These are phyloP conservation scores for Lonicera japonica DNA, from an alignment of 129 eudicot species.

Conservation along the genomic window DNA sequence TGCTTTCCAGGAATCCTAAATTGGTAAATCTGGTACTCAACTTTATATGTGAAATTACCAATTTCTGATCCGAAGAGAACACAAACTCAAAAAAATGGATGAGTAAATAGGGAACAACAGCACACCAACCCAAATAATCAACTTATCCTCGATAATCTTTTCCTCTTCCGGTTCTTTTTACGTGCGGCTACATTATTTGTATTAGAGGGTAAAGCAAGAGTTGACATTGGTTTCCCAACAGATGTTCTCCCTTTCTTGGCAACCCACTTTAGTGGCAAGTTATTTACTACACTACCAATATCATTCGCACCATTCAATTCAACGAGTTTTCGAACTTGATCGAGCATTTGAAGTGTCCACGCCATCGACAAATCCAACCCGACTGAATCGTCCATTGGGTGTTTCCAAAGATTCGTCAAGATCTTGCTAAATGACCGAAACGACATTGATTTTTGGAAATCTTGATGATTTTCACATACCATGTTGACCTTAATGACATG, in stretches of 20 bases:
- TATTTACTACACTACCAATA: constrained; percentile 55
- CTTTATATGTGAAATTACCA: no score
- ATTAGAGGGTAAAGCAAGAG: constrained; percentile 17
- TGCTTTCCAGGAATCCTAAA: no score
- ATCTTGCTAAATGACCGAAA: constrained; percentile 55
- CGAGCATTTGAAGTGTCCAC: constrained; percentile 67
- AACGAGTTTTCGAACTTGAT: constrained; percentile 66
- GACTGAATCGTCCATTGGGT: constrained; percentile 72
- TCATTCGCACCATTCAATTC: constrained; percentile 50
- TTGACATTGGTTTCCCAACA: constrained; percentile 24
- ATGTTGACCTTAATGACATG: constrained; percentile 87
- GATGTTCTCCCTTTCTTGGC: constrained; percentile 53
- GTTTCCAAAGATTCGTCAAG: constrained; percentile 35
- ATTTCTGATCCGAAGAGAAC: no score
- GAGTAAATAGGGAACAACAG: no score
- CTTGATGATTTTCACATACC: constrained; percentile 44
- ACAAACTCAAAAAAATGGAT: no score
- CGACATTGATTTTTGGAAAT: constrained; percentile 67
- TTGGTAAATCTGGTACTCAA: no score
- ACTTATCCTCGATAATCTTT: constrained; percentile 56
- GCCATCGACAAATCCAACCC: constrained; percentile 67
- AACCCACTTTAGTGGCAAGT: constrained; percentile 66
- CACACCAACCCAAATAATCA: constrained; percentile 8
- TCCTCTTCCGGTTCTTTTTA: constrained; percentile 68
- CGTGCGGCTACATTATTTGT: constrained; percentile 20